These are phyloP conservation scores for Closterium sp. DNA, from an alignment of 139 green algal genomes.

Conservation along the genomic window DNA sequence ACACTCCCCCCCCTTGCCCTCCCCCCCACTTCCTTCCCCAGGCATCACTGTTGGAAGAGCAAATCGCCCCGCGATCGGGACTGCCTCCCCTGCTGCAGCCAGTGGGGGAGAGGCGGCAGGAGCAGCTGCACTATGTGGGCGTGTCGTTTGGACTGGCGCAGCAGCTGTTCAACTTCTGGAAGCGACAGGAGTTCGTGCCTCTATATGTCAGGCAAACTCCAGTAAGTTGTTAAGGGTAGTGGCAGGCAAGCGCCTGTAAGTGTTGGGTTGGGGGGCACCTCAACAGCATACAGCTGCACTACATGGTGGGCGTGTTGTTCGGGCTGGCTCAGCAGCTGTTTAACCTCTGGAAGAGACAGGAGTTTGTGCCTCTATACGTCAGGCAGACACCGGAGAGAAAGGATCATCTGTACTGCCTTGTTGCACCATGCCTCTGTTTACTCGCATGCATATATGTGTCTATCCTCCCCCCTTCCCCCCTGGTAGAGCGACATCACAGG, in stretches of 20 bases:
- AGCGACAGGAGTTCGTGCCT: slow-evolving; percentile 68
- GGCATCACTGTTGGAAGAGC: slow-evolving; percentile 70
- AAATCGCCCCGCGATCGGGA: slow-evolving; percentile 67
- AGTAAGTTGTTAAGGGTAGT: slow-evolving; percentile 26
- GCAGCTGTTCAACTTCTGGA: slow-evolving; percentile 92
- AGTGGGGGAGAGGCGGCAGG: slow-evolving; percentile 72
- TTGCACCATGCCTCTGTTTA: too few relatives aligned
- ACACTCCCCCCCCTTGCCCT: neutral
- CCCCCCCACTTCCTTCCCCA: neutral
- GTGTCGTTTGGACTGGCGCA: slow-evolving; percentile 89
- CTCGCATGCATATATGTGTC: too few relatives aligned
- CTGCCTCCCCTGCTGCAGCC: slow-evolving; percentile 86
- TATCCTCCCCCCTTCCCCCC: too few relatives aligned
- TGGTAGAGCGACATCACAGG: slow-evolving; percentile 61
- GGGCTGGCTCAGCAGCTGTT: slow-evolving; percentile 86
- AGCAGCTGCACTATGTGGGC: slow-evolving; percentile 91
- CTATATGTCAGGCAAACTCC: slow-evolving; percentile 92
- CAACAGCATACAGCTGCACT: slow-evolving; percentile 91
- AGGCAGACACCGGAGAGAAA: slow-evolving; percentile 77
- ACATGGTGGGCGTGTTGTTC: slow-evolving; percentile 87
- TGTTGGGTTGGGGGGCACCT: too few relatives aligned
- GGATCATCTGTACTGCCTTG: too few relatives aligned
- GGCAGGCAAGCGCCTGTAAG: neutral
- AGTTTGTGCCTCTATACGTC: slow-evolving; percentile 87
- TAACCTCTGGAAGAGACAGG: slow-evolving; percentile 83